Percentiles rank a stretch among this genome's conserved stretches.
Conservation (phyloP, 371 early-diverging fungal species). For the Batkoa obscura region DNA sequence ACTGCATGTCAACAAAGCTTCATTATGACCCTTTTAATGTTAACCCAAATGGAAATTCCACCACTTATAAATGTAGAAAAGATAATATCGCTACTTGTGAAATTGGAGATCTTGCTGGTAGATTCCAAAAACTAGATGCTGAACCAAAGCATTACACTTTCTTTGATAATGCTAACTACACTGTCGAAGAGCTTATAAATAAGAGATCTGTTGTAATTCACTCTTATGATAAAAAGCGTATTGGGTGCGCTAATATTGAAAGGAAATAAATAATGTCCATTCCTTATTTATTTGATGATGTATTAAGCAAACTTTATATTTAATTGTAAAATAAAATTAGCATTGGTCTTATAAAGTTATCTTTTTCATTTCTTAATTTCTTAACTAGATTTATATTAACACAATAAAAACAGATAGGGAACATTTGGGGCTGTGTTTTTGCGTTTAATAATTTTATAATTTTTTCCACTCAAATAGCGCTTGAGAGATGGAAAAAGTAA, state of each 20-base stretch:
- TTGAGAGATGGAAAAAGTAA: no score
- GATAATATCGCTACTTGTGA: conserved; percentile 17
- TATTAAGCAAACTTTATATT: no score
- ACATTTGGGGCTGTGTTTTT: no score
- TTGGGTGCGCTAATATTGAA: conserved; percentile 4
- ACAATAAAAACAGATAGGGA: no score
- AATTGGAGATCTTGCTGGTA: conserved; percentile 28
- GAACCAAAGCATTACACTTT: neutral
- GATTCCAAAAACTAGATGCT: conserved; percentile 11
- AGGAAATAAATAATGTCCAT: no score
- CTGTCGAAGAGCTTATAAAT: neutral
- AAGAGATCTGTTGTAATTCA: conserved; percentile 4
- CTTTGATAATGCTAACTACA: neutral
- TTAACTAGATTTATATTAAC: no score
- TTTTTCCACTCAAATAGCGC: no score
- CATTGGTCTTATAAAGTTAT: no score
- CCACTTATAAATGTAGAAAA: conserved; percentile 2
- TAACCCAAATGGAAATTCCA: conserved; percentile 5
- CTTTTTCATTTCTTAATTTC: no score
- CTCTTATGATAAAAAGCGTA: neutral
- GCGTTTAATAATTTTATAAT: no score
- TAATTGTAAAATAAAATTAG: no score
- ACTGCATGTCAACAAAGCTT: conserved; percentile 24
- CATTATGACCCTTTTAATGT: conserved; percentile 22
- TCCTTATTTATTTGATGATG: no score